Base-by-base conservation (phyloP, 768 basidiomycete genomes). In the Fomitopsis pulvina region DNA sequence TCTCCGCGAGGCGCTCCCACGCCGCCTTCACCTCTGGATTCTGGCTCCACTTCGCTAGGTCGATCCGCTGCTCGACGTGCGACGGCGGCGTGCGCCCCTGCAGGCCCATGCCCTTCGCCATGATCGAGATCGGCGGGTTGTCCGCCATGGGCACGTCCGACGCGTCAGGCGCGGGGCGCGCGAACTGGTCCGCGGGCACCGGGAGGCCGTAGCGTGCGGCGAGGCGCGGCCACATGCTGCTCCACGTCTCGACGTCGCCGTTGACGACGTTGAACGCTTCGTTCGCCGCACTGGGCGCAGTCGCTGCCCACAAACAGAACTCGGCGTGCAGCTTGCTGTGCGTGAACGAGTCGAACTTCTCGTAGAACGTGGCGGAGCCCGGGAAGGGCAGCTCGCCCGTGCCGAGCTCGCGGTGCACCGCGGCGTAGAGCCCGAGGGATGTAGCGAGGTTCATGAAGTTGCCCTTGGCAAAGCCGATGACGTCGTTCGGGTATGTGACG, bases 261-360 rank as follows among this genome's bases (percentile, higher is more conserved):
- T 25, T 42, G 12, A 46, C 52, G 16, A 53, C 52, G n/a, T 25
- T 53, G 21, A 37, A 37, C 34, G 34, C 34, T 18, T 37, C 14
- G 34, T 37, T 37, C 34, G 4, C 14, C 14, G 34, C 34, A 18
- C 34, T 18, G 34, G 34, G 34, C 34, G 34, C 34, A 4, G 34
- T 37, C 5, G 34, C 34, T 12, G 34, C 34, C 34, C 34, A 37
- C 7, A 37, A 12, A 18, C 34, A 37, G 14, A 37, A 37, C 34
- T 37, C 34, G 34, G 34, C 34, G 34, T 37, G 34, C 34, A 37
- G 34, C 7, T 18, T 12, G 34, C 34, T 37, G 34, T 37, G 18
- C 14, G 34, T 37, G 14, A 37, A 37, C 34, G 34, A 37, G 34
- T 37, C 34, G 34, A 37, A 37, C 34, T 37, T 37, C 34, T 37